Evolutionary conservation across 345 rosid genomes (phyloP).

Genomic region (Citrus hindsii): DNA sequence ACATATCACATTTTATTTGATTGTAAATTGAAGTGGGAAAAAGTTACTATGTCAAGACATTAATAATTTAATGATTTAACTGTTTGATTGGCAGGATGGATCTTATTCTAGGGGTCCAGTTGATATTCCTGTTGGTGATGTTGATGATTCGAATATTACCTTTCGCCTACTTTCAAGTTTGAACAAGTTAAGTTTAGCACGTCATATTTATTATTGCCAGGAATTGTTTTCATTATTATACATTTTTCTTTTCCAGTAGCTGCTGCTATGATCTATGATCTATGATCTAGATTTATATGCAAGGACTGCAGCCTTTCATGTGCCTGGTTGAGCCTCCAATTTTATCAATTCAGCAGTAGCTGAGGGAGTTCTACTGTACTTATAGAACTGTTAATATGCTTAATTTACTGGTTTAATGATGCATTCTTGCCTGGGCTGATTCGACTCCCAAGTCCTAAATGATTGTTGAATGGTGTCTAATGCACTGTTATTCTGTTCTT

Average conservation of each 20-base stretch:
- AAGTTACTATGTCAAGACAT: background rate
- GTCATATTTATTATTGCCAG: background rate
- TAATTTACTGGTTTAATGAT: background rate
- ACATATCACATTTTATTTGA: background rate
- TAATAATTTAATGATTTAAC: background rate
- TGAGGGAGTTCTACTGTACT: background rate
- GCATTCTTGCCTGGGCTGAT: background rate
- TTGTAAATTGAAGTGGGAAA: background rate
- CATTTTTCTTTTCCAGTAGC: background rate
- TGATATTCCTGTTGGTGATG: constrained; percentile 61
- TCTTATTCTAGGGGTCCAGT: constrained; percentile 91
- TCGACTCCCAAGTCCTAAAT: background rate
- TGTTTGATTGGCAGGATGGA: constrained; percentile 60
- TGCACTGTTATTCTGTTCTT: background rate
- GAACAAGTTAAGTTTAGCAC: constrained; percentile 57
- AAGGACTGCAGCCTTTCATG: background rate
- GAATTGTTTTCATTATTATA: background rate
- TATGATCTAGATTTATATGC: too few relatives aligned
- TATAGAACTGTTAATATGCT: background rate
- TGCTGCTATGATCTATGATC: background rate
- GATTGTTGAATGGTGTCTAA: background rate
- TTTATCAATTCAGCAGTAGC: background rate
- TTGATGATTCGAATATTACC: constrained; percentile 56
- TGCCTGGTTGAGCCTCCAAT: background rate
- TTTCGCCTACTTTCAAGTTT: constrained; percentile 76